These are phyloP conservation scores for Peronospora tabacina DNA, from an alignment of 352 stramenopile species.

Conservation along the genomic window DNA sequence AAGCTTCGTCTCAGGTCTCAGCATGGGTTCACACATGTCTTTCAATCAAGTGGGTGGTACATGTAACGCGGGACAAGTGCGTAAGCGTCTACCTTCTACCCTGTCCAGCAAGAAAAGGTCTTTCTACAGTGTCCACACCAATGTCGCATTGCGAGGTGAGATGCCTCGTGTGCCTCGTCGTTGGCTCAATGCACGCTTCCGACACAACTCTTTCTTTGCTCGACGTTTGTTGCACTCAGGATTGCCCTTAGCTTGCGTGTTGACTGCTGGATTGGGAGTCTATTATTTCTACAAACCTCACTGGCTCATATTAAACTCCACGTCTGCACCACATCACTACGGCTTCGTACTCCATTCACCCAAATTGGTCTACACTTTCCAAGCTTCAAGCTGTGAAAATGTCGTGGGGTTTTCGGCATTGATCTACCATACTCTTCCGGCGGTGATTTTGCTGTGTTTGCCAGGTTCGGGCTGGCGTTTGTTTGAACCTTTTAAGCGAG, in stretches of 20 bases:
- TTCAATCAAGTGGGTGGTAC: constrained; percentile 14
- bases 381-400: constrained; percentile 62
- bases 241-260: constrained; percentile 29
- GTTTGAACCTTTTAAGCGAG: constrained; percentile 71
- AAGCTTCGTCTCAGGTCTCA: constrained; percentile 17
- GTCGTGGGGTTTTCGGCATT: constrained; percentile 69
- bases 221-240: constrained; percentile 45
- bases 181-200: constrained; percentile 52
- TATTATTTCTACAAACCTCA: constrained; percentile 67
- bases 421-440: constrained; percentile 59
- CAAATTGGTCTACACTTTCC: constrained; percentile 53
- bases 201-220: constrained; percentile 79
- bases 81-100: constrained; percentile 15
- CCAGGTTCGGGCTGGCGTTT: constrained; percentile 44
- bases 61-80: constrained; percentile 15
- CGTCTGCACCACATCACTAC: constrained; percentile 16
- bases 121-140: constrained; percentile 34
- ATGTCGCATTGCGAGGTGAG: constrained; percentile 28
- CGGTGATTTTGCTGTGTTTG: constrained; percentile 51
- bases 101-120: constrained; percentile 46
- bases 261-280: constrained; percentile 42
- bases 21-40: constrained; percentile 24
- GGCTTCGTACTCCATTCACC: constrained; percentile 51
- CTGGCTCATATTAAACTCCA: constrained; percentile 36
- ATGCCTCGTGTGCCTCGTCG: constrained; percentile 47